Evolutionary conservation across 179 eudicot species (phyloP), one percentile per base, ranked within the genome.

Genomic region (Nepenthes alata): DNA sequence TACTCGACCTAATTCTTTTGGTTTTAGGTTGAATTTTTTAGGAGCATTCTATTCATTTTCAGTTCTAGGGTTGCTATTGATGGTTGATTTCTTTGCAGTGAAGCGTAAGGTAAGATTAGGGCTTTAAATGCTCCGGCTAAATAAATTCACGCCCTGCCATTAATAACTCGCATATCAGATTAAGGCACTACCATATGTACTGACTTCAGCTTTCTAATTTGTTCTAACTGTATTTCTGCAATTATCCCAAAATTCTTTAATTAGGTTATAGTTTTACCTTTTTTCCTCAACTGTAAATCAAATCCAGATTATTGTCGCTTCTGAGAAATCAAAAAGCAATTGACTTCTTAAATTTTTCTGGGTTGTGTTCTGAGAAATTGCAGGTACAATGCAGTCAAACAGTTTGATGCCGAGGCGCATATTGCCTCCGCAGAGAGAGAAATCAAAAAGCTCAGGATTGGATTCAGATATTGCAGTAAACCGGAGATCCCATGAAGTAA

Each of bases 321-420:
- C 11, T 45, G 49, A 11, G 49, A 5, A 45, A 45, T 45, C 25
- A 25, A 0, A 45, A 45, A 45, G 49, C 49, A 5, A 11, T 45
- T 45, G 49, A 45, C 11, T 45, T 45, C 49, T 45, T 45, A 45
- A 5, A 5, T 45, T 45, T 45, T 45, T 11, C 49, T 45, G 6
- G 6, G 11, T 11, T 45, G 49, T 11, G 11, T 47, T 11, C 1
- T 47, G 55, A 6, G 13, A 6, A 52, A 55, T 65, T 54, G 53
- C 75, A 91, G 96, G 88, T 75, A 70, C 74, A 60, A 78, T 79
- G 85, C 85, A 71, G 64, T 70, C 86, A 36, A 78, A 67, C 47
- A 73, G 50, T 52, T 45, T 78, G 51, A 75, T 75, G 77, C 88
- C 95, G 9, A 86, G 84, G 74, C 87, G 98, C 52, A 55, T 55